Evolutionary conservation across 176 grass and related monocot species (phyloP).

Genomic region (Hyparrhenia diplandra): DNA sequence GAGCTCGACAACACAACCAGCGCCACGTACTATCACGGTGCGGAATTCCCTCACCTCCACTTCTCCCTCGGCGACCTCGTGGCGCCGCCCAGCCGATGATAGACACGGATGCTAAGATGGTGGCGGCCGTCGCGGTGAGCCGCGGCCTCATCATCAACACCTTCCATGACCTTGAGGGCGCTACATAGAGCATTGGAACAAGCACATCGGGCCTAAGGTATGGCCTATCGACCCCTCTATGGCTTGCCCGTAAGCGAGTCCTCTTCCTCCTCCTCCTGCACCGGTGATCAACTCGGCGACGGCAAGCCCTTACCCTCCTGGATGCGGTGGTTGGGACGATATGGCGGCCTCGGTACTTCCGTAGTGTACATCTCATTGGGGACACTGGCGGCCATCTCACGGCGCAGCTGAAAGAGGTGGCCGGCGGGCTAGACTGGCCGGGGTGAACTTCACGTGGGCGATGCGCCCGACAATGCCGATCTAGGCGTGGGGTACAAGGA

Average conservation of each 20-base stretch:
- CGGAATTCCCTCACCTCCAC: neutral
- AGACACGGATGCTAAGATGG: neutral
- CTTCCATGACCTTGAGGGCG: neutral
- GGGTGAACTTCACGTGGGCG: too few relatives aligned
- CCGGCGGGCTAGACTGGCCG: too few relatives aligned
- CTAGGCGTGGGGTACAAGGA: neutral
- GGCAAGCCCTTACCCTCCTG: neutral
- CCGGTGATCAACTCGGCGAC: too few relatives aligned
- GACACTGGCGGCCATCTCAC: too few relatives aligned
- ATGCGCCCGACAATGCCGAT: too few relatives aligned
- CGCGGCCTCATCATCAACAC: neutral
- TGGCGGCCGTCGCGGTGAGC: neutral
- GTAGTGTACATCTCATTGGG: too few relatives aligned
- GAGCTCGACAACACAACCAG: too few relatives aligned
- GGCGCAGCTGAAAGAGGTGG: too few relatives aligned
- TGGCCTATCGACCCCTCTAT: slow-evolving; percentile 19
- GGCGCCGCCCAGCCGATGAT: neutral
- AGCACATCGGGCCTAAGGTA: neutral
- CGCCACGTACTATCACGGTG: too few relatives aligned
- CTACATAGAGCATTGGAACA: neutral
- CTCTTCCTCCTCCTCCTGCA: too few relatives aligned
- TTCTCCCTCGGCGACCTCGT: neutral
- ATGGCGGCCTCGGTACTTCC: neutral
- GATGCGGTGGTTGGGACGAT: too few relatives aligned
- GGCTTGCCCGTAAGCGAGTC: neutral